Conservation (phyloP, 345 rosid species). For the Luvunga scandens region DNA sequence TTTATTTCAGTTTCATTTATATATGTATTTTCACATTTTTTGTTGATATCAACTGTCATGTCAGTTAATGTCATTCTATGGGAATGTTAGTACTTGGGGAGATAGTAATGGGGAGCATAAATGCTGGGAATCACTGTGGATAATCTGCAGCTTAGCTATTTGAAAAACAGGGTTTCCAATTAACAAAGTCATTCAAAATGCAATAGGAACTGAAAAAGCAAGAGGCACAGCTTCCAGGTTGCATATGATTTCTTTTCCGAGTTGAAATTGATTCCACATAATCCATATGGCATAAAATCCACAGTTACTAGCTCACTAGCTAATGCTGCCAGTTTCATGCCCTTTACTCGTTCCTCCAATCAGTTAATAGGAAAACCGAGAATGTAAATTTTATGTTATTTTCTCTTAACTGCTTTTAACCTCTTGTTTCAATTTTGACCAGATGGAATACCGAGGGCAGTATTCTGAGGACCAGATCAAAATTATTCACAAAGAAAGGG, state of each 20-base stretch:
- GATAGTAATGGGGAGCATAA: background rate
- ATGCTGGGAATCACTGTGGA: no score
- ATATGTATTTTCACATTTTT: background rate
- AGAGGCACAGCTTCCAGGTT: constrained; percentile 47
- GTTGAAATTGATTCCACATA: background rate
- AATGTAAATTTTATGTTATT: background rate
- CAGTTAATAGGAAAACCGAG: background rate
- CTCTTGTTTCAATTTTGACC: background rate
- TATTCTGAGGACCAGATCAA: constrained; percentile 59
- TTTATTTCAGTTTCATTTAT: background rate
- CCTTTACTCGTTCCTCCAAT: background rate
- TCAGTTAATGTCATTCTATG: background rate
- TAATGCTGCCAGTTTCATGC: background rate
- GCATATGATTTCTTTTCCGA: background rate
- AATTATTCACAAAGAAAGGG: constrained; percentile 40
- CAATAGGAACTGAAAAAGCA: constrained; percentile 29
- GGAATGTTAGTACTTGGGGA: background rate
- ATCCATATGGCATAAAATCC: no score
- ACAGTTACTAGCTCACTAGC: background rate
- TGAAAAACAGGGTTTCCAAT: no score
- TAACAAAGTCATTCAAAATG: no score
- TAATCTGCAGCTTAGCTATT: no score
- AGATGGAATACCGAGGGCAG: constrained; percentile 73
- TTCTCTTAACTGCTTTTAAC: background rate
- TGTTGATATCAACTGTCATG: background rate